Conservation (phyloP, 2,329 filamentous ascomycete genomes). For the Ophiostoma ips region DNA sequence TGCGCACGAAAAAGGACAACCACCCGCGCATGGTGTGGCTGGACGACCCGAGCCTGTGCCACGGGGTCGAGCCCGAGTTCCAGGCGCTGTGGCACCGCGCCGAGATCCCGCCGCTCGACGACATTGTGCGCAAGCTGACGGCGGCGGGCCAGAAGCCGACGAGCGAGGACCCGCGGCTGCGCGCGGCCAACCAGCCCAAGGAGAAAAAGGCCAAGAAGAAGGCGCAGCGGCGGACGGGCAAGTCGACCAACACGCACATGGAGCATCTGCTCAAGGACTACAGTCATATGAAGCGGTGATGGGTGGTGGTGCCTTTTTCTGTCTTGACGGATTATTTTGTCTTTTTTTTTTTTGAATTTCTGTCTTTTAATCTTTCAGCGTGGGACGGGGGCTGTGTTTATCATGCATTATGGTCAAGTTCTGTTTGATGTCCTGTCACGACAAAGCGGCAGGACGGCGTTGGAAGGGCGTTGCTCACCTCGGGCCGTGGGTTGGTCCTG, state of each 20-base stretch:
- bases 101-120: conserved; percentile 59
- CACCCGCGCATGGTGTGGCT: conserved; percentile 77
- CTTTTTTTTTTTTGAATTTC: conserved; percentile 4
- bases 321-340: conserved; percentile 4
- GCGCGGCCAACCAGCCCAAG: conserved; percentile 40
- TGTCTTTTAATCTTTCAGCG: not conserved
- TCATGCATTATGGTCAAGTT: no score
- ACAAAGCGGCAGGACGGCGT: not conserved
- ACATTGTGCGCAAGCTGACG: conserved; percentile 63
- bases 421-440: not conserved
- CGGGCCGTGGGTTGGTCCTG: no score
- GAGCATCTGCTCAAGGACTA: conserved; percentile 65
- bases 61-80: conserved; percentile 71
- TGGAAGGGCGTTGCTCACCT: no score
- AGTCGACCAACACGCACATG: conserved; percentile 84
- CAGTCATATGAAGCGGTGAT: conserved; percentile 31
- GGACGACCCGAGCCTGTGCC: conserved; percentile 66
- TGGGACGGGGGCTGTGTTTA: no score
- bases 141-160: conserved; percentile 72
- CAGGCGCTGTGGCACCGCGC: conserved; percentile 70
- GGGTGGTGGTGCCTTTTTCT: not conserved
- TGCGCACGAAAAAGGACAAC: conserved; percentile 84
- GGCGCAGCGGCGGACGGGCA: conserved; percentile 51
- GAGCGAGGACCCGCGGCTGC: conserved; percentile 58
- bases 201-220: conserved; percentile 64